Base-by-base conservation (phyloP, 179 eudicot genomes). In the Sideroxylon spinosum region DNA sequence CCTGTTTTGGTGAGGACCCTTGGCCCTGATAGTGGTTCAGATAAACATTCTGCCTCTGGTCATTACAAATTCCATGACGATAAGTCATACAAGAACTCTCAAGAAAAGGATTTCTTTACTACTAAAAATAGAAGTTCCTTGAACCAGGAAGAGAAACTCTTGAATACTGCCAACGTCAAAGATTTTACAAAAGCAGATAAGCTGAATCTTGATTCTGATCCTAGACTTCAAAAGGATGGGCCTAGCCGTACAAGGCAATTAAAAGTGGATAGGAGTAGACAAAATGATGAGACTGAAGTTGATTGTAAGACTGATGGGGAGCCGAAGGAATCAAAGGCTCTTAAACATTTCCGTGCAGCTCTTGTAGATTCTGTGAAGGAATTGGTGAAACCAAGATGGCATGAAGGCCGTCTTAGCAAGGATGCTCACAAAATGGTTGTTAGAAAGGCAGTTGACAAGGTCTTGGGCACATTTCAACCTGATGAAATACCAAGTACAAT, bases 351-450 rank as follows among this genome's bases (percentile, higher is more conserved):
- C 68, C 97, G 97, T 65, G 86, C 89, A 74, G 91, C 92, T 80
- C 92, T 95, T 70, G 77, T 95, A 75, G 99, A 92, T 62, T 86
- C 78, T 83, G 89, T 93, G 75, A 95, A 95, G 83, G 94, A 88
- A 70, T 78, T 92, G 84, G 84, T 95, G 84, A 95, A 81, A 71
- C 98, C 98, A 74, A 83, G 84, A 73, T 93, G 99, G 99, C 91
- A 85, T 55, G 91, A 88, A 68, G 99, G 99, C 64, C 85, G 80
- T 56, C 59, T 95, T 76, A 93, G 93, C 73, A 95, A 89, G 87
- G 96, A 91, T 88, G 98, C 91, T 61, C 90, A 91, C 85, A 95
- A 93, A 78, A 68, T 89, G 62, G 88, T 95, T 46, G 99, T 95
- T 32, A 93, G 90, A 71, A 93, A 87, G 72, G 82, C 97, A 2